Base-by-base conservation (phyloP, 2,329 filamentous ascomycete species). In the Hymenoscyphus repandus region DNA sequence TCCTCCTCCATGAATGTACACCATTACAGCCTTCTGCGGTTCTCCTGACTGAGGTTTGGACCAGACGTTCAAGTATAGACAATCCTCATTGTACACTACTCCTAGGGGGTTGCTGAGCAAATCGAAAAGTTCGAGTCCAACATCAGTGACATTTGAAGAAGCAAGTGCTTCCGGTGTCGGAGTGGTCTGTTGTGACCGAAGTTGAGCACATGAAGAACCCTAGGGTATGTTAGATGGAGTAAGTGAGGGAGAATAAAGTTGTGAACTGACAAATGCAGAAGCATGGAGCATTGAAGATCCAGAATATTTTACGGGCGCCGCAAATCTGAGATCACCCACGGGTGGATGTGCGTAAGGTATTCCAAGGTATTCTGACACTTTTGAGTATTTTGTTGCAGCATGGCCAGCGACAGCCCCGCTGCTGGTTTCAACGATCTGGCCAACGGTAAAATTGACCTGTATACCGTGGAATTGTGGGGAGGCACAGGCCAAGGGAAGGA, bases 1-100 rank as follows among this genome's bases (percentile, higher is more conserved):
- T 1, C 64, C 69, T 10, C 72, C 72, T 5, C 72, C 72, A 36
- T 70, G 64, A 10, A 74, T 68, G 64, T 67, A 74, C n/a, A 74
- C 64, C 45, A 74, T 58, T 32, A 74, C 72, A 15, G 72, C 62
- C 36, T 70, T 73, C 32, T 64, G 60, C 36, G 48, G 39, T n/a
- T 62, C 60, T 5, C 61, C 58, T 6, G 56, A 55, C 38, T 66
- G 58, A 11, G 62, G 51, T 31, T 64, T 66, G 15, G 65, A 51
- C 68, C 66, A 70, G 6, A 69, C 55, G 41, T 70, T 69, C 32
- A 70, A 46, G 6, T 62, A 64, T 2, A 70, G 54, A 50, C 66
- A 70, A 51, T 70, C 67, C 45, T 70, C 67, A 45, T 61, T 62
- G 34, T 44, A 53, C n/a, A 32, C 49, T 36, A 41, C 37, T 22